Evolutionary conservation across 768 basidiomycete species (phyloP).

Genomic region (Lactarius evosmus): DNA sequence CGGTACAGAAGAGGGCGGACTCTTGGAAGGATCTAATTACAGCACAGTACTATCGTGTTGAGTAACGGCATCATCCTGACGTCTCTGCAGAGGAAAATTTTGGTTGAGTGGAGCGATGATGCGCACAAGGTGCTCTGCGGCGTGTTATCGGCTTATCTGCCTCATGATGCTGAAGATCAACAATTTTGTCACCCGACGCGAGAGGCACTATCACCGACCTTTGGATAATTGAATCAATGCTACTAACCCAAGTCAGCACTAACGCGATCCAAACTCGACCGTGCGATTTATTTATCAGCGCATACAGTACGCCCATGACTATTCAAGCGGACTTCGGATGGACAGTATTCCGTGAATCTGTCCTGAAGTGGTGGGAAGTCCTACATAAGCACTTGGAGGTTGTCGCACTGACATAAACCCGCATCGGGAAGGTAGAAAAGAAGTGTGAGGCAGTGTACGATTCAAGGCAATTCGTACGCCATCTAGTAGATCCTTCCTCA

Average conservation of each 20-base stretch:
- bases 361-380: neutral
- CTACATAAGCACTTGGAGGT: neutral
- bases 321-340: too few relatives aligned
- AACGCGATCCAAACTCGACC: neutral
- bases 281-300: neutral
- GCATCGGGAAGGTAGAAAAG: neutral
- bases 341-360: neutral
- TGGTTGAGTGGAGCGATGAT: too few relatives aligned
- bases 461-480: neutral
- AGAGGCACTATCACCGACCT: neutral
- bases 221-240: too few relatives aligned
- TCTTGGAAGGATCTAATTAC: neutral
- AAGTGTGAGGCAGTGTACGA: neutral
- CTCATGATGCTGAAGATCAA: neutral
- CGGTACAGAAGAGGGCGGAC: neutral
- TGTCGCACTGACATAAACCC: neutral
- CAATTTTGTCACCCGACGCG: neutral
- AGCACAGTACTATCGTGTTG: neutral
- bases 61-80: neutral
- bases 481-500: neutral
- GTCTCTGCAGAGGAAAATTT: too few relatives aligned
- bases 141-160: neutral
- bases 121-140: neutral
- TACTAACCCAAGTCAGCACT: neutral
- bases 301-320: neutral